phyloP scores from a whole-genome alignment of 1,139 yeast species.

The Debaryomyces coudertii region DNA sequence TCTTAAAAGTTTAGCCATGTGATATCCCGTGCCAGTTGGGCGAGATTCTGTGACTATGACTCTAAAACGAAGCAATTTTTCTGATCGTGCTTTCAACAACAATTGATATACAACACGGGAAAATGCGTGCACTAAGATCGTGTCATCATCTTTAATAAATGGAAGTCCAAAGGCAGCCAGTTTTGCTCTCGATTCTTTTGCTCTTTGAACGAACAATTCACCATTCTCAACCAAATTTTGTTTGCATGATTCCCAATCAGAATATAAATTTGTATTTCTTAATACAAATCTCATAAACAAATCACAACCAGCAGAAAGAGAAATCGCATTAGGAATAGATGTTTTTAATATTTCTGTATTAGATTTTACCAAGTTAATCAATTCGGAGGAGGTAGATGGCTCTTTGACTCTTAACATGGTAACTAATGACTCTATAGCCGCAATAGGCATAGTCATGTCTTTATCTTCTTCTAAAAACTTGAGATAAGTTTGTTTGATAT shows the following conservation, averaged over 20 bases:
- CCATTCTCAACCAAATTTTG: slow-evolving; percentile 91
- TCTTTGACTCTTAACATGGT: slow-evolving; percentile 78
- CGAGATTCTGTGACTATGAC: slow-evolving; percentile 93
- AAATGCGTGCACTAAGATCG: slow-evolving; percentile 84
- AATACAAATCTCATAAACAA: slow-evolving; percentile 91
- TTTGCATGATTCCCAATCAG: slow-evolving; percentile 96
- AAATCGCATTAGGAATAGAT: slow-evolving; percentile 86
- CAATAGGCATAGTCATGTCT: slow-evolving; percentile 98
- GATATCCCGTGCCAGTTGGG: slow-evolving; percentile 79
- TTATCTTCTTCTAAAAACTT: slow-evolving; percentile 81
- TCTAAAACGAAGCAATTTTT: slow-evolving; percentile 75
- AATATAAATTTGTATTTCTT: slow-evolving; percentile 82
- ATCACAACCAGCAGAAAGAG: slow-evolving; percentile 97
- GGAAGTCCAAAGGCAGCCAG: slow-evolving; percentile 88
- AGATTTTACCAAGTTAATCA: slow-evolving; percentile 75
- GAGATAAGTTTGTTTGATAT: slow-evolving; percentile 78
- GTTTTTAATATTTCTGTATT: slow-evolving; percentile 75
- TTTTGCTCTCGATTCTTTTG: slow-evolving; percentile 84
- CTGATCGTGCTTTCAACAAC: slow-evolving; percentile 71
- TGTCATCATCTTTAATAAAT: slow-evolving; percentile 91
- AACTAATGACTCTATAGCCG: slow-evolving; percentile 94
- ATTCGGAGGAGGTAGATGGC: slow-evolving; percentile 91
- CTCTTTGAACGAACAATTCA: slow-evolving; percentile 85
- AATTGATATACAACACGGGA: slow-evolving; percentile 88
- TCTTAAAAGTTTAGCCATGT: slow-evolving; percentile 71